phyloP scores from a whole-genome alignment of 106 monocot species.

The Platanthera guangdongensis region DNA sequence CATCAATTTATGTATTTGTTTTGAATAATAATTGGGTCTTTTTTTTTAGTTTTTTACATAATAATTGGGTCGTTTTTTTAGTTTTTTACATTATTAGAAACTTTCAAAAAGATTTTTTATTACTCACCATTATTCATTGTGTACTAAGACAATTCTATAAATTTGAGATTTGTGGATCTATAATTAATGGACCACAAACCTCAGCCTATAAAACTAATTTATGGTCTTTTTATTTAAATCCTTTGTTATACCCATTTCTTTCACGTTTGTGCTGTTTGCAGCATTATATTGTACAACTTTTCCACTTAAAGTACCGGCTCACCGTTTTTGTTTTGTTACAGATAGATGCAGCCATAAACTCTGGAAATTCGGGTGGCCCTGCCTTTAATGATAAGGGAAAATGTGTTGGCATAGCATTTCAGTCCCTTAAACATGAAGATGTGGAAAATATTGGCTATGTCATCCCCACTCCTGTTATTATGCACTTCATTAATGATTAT shows the following conservation, averaged over 20 bases:
- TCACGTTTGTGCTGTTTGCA: neutral
- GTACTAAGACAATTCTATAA: neutral
- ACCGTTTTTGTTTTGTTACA: conserved; percentile 17
- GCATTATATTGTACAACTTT: neutral
- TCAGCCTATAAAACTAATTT: neutral
- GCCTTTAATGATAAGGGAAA: conserved; percentile 97
- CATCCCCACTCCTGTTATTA: conserved; percentile 94
- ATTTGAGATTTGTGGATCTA: neutral
- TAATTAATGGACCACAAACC: neutral
- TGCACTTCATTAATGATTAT: conserved; percentile 94
- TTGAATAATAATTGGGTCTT: no score
- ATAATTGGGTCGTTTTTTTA: no score
- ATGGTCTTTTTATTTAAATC: neutral
- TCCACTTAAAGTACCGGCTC: neutral
- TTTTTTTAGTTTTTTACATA: no score
- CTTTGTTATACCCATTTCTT: neutral
- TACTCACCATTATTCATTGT: no score
- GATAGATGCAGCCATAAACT: conserved; percentile 99
- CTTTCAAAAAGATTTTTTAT: no score
- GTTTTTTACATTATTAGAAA: no score
- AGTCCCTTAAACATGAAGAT: conserved; percentile 96
- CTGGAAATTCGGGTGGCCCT: conserved; percentile 99
- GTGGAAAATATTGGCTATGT: conserved; percentile 99
- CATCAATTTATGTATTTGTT: no score
- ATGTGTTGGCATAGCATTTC: conserved; percentile 99